These are phyloP conservation scores for Achaetomium macrosporum DNA, from an alignment of 2,329 filamentous ascomycete genomes.

Conservation along the genomic window DNA sequence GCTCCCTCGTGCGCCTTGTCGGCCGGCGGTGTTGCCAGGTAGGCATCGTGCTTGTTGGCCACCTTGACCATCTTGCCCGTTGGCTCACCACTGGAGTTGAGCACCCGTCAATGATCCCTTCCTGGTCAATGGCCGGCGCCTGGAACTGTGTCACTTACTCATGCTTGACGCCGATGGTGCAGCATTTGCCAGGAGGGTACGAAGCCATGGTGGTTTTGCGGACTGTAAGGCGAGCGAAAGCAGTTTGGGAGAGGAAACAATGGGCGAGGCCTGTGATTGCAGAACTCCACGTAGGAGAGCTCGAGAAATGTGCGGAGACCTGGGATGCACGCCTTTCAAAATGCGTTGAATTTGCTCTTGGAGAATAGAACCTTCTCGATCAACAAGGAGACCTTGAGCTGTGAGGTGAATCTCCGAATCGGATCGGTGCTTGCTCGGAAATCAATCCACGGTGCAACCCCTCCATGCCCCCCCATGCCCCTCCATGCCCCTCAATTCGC, in stretches of 20 bases:
- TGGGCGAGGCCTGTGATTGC: no score
- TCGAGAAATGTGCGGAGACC: no score
- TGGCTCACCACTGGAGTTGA: slow-evolving; percentile 39
- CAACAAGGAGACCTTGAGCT: no score
- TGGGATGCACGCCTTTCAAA: no score
- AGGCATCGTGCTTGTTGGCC: slow-evolving; percentile 41
- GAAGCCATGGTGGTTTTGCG: slow-evolving; percentile 42
- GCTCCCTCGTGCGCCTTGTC: slow-evolving; percentile 35
- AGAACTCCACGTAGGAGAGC: no score
- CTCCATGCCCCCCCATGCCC: no score
- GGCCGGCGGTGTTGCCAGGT: slow-evolving; percentile 43
- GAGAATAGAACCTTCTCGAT: no score
- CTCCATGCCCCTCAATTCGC: no score
- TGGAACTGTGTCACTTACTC: slow-evolving; percentile 38
- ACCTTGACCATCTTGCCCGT: slow-evolving; percentile 43
- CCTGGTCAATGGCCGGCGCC: background rate
- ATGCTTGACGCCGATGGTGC: slow-evolving; percentile 46
- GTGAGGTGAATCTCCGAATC: no score
- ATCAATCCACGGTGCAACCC: no score
- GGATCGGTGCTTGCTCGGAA: no score
- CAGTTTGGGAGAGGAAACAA: background rate
- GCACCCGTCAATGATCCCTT: background rate
- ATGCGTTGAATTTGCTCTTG: no score
- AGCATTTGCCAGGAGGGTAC: slow-evolving; percentile 47
- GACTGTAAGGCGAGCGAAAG: background rate